Percentiles rank a stretch among this genome's conserved stretches.
Evolutionary conservation across 345 rosid species (phyloP).

Genomic region (Camelina hispida): DNA sequence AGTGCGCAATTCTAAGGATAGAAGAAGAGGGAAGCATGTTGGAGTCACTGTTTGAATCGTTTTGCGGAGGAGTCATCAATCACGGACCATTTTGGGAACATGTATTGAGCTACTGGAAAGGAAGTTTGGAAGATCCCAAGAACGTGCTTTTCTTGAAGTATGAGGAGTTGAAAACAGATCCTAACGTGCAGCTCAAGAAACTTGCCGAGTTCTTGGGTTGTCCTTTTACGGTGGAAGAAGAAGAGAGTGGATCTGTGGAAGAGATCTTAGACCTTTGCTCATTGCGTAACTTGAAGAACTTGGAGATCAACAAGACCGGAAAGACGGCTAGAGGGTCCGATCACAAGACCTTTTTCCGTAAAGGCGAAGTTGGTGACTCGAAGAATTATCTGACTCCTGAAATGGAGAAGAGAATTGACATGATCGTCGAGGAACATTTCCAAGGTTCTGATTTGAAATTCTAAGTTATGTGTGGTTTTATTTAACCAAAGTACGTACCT

Average conservation of each 20-base stretch:
- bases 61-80: slow-evolving; percentile 36
- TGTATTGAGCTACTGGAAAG: slow-evolving; percentile 30
- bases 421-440: slow-evolving; percentile 3
- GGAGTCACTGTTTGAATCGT: slow-evolving; percentile 40
- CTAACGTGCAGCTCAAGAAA: slow-evolving; percentile 19
- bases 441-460: slow-evolving; percentile 12
- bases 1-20: background rate
- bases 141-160: slow-evolving; percentile 40
- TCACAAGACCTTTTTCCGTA: slow-evolving; percentile 28
- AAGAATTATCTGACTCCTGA: slow-evolving; percentile 26
- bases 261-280: slow-evolving; percentile 28
- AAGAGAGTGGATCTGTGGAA: slow-evolving; percentile 13
- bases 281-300: slow-evolving; percentile 1
- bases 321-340: background rate
- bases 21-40: background rate
- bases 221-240: slow-evolving; percentile 31
- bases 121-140: slow-evolving; percentile 30
- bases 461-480: background rate
- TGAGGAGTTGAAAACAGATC: slow-evolving; percentile 38
- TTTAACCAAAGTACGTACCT: background rate
- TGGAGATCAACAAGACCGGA: slow-evolving; percentile 34
- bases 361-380: slow-evolving; percentile 35
- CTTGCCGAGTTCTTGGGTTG: slow-evolving; percentile 45
- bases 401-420: slow-evolving; percentile 29
- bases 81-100: slow-evolving; percentile 45